These are phyloP conservation scores for Mucor circinelloides DNA, from an alignment of 371 early-diverging fungal species.

Conservation along the genomic window DNA sequence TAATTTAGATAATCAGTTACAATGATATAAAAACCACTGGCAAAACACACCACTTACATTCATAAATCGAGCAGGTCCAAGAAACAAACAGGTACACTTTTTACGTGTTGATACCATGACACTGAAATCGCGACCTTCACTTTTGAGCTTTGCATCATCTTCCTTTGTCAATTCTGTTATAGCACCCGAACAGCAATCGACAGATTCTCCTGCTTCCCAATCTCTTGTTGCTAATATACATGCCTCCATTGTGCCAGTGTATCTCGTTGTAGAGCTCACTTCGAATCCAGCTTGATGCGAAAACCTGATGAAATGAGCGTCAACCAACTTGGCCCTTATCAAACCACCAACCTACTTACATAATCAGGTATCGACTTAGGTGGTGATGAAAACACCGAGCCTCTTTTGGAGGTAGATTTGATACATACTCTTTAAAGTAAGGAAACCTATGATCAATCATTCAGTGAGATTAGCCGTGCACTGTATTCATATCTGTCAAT, in stretches of 20 bases:
- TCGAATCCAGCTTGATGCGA: slow-evolving; percentile 79
- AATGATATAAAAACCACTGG: background rate
- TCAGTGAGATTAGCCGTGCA: background rate
- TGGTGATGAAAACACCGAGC: slow-evolving; percentile 28
- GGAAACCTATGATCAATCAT: slow-evolving; percentile 22
- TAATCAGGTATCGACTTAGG: slow-evolving; percentile 33
- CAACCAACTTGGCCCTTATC: too few relatives aligned
- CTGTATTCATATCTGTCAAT: background rate
- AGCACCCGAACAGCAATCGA: slow-evolving; percentile 71
- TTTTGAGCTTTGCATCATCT: slow-evolving; percentile 67
- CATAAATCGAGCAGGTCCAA: slow-evolving; percentile 92
- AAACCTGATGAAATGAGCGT: slow-evolving; percentile 54
- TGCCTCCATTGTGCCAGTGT: slow-evolving; percentile 70
- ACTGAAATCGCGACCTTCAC: slow-evolving; percentile 75
- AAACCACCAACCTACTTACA: slow-evolving; percentile 15
- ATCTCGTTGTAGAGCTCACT: slow-evolving; percentile 68
- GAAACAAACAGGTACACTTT: slow-evolving; percentile 70
- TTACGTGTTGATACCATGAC: slow-evolving; percentile 78
- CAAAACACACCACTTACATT: slow-evolving; percentile 52
- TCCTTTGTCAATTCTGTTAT: slow-evolving; percentile 65
- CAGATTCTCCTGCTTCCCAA: slow-evolving; percentile 72
- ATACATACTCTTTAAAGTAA: slow-evolving; percentile 23
- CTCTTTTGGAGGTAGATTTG: slow-evolving; percentile 16
- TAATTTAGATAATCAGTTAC: slow-evolving; percentile 7
- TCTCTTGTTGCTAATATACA: slow-evolving; percentile 74